phyloP scores from a whole-genome alignment of 805 yeast species.

The Suhomyces sp. region DNA sequence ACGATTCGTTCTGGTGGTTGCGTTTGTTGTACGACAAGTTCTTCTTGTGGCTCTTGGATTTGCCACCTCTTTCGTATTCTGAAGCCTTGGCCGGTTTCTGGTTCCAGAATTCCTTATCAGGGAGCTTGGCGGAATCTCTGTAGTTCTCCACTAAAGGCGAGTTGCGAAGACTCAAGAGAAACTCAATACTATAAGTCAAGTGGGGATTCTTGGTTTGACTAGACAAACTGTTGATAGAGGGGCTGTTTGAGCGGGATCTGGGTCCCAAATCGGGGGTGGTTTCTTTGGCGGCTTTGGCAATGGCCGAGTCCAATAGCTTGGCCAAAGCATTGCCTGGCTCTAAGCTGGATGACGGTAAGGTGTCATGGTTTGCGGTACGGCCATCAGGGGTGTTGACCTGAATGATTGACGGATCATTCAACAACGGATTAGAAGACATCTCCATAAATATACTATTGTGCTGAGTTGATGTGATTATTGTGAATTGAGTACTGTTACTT shows the following conservation, averaged over 20 bases:
- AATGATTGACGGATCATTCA: slow-evolving; percentile 32
- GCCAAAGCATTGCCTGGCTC: slow-evolving; percentile 40
- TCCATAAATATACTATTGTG: not conserved
- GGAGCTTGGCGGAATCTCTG: slow-evolving; percentile 31
- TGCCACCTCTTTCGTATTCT: not conserved
- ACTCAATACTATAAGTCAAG: slow-evolving; percentile 26
- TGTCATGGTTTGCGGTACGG: slow-evolving; percentile 2
- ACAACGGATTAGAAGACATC: slow-evolving; percentile 17
- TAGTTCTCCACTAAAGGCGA: slow-evolving; percentile 35
- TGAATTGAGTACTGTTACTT: too few species aligned
- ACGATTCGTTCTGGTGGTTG: slow-evolving; percentile 15
- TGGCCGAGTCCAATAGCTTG: slow-evolving; percentile 43
- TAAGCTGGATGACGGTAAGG: slow-evolving; percentile 10
- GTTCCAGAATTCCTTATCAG: slow-evolving; percentile 51
- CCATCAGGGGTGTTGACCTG: slow-evolving; percentile 11
- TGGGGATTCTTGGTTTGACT: slow-evolving; percentile 8
- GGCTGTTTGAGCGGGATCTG: slow-evolving; percentile 11
- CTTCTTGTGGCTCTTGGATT: slow-evolving; percentile 13
- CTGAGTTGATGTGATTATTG: not conserved
- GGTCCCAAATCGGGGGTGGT: slow-evolving; percentile 35
- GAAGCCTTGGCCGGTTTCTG: slow-evolving; percentile 19
- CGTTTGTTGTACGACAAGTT: slow-evolving; percentile 14
- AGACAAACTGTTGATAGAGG: slow-evolving; percentile 1
- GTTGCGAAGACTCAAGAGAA: slow-evolving; percentile 28
- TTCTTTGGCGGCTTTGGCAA: slow-evolving; percentile 47